Base-by-base conservation (phyloP, 768 basidiomycete species). In the Naganishia onofrii region DNA sequence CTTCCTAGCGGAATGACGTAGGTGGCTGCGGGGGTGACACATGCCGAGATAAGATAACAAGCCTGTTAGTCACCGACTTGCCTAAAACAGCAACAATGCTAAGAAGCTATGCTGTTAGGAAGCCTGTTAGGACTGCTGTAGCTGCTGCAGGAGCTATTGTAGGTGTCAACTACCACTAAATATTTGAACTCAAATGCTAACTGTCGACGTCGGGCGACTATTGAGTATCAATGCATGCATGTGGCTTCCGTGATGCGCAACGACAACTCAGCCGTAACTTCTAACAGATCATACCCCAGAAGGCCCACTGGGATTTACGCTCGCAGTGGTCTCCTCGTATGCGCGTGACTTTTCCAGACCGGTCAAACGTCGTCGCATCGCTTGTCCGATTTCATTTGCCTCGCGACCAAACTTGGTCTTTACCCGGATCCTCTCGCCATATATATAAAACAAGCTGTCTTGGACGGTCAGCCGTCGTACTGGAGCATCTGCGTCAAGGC, bases 321-420 rank as follows among this genome's bases (percentile, higher is more conserved):
- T n/a, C 7, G 21, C 48, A 4, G 48, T 51, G 19, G 19, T 21
- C 15, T 51, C 48, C n/a, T 51, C 21, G n/a, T 51, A 51, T 3
- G 6, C 48, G 21, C 48, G 48, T 13, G 48, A 51, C 48, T 51
- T 51, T 51, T 51, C 48, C 1, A 51, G 21, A 4, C 48, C 48
- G 12, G 21, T 51, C 48, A 51, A 13, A 21, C 48, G 48, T 38
- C 57, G 12, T 19, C 57, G 57, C 63, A 76, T 68, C 52, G 48
- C 65, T 53, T 74, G 73, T 8, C 70, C 73, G 19, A 74, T 56
- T 32, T 74, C 72, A 54, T 77, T 75, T 42, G 73, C 74, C 44
- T 75, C 69, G n/a, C 74, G 52, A 21, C 70, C 74, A 66, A 72
- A 72, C 42, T 73, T 73, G 34, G 70, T 70, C 42, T 28, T 31